Conservation (phyloP, 306 rosid species). For the Sicyos baderoa region DNA sequence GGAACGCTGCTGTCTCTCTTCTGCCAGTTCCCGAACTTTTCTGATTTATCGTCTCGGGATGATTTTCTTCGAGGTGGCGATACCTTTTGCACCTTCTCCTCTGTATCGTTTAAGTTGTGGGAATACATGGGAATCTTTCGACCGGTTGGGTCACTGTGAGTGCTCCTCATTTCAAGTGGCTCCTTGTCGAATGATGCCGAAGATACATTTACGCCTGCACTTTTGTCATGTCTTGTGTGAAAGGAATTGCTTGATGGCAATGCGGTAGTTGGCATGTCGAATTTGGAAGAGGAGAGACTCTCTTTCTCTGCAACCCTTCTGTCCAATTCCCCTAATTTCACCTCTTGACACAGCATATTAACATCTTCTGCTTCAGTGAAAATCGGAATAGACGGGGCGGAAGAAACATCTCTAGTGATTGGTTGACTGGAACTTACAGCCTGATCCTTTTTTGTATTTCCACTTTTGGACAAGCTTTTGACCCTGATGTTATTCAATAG, state of each 20-base stretch:
- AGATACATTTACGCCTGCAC: conserved; percentile 32
- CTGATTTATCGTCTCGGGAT: conserved; percentile 66
- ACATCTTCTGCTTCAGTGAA: conserved; percentile 44
- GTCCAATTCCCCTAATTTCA: conserved; percentile 42
- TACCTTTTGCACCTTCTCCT: conserved; percentile 67
- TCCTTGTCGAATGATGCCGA: conserved; percentile 41
- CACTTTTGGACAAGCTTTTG: conserved; percentile 86
- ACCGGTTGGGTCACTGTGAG: conserved; percentile 39
- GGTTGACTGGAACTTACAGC: conserved; percentile 38
- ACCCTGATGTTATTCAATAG: conserved; percentile 50
- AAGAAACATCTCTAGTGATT: conserved; percentile 48
- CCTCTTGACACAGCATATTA: conserved; percentile 56
- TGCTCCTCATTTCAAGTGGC: conserved; percentile 51
- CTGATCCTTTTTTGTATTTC: conserved; percentile 79
- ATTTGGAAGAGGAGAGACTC: conserved; percentile 43
- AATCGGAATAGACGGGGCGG: conserved; percentile 43
- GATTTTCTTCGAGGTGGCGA: conserved; percentile 81
- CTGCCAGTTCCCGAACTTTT: conserved; percentile 48
- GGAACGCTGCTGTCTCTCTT: conserved; percentile 48
- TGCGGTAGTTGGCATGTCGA: conserved; percentile 44
- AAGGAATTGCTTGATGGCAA: conserved; percentile 35
- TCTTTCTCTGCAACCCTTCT: conserved; percentile 60
- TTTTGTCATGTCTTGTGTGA: conserved; percentile 53
- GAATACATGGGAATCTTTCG: conserved; percentile 50
- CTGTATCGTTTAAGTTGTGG: conserved; percentile 43